A percentile compares a stretch with the other conserved stretches of the same genome.
Evolutionary conservation across 345 rosid species (phyloP).

Genomic region (Nasturtium officinale): DNA sequence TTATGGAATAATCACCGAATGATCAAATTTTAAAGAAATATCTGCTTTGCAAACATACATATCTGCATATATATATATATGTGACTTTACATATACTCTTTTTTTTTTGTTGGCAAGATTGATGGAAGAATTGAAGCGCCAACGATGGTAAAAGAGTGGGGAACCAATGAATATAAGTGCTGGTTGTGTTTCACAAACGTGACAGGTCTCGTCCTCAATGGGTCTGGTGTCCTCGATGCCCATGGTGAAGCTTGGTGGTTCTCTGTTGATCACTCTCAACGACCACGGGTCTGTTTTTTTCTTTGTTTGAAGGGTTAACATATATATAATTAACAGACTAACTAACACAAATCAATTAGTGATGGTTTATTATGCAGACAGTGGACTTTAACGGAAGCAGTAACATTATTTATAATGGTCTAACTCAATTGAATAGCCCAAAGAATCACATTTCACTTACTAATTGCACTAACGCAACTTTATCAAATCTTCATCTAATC

Average conservation of each 20-base stretch:
- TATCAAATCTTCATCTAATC: slow-evolving; percentile 41
- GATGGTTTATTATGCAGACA: neutral
- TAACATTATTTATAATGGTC: slow-evolving; percentile 35
- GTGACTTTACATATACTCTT: neutral
- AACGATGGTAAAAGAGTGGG: neutral
- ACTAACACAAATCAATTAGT: too few relatives aligned
- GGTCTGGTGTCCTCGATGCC: slow-evolving; percentile 16
- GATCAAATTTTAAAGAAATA: too few relatives aligned
- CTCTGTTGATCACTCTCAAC: neutral
- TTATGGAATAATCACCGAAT: too few relatives aligned
- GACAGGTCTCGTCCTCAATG: slow-evolving; percentile 19
- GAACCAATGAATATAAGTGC: neutral
- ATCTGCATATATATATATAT: neutral
- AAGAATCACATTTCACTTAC: slow-evolving; percentile 32
- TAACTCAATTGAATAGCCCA: slow-evolving; percentile 42
- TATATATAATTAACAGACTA: neutral
- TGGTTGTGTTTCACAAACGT: slow-evolving; percentile 12
- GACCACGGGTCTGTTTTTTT: slow-evolving; percentile 10
- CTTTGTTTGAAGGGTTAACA: neutral
- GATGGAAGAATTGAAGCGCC: slow-evolving; percentile 23
- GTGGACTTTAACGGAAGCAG: neutral
- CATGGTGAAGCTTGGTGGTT: slow-evolving; percentile 23
- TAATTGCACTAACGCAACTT: slow-evolving; percentile 17
- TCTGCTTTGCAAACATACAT: too few relatives aligned
- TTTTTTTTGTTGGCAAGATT: slow-evolving; percentile 5